These are phyloP conservation scores for Phaeosphaeriaceae sp. DNA, from an alignment of 2,329 filamentous ascomycete genomes.

Conservation along the genomic window DNA sequence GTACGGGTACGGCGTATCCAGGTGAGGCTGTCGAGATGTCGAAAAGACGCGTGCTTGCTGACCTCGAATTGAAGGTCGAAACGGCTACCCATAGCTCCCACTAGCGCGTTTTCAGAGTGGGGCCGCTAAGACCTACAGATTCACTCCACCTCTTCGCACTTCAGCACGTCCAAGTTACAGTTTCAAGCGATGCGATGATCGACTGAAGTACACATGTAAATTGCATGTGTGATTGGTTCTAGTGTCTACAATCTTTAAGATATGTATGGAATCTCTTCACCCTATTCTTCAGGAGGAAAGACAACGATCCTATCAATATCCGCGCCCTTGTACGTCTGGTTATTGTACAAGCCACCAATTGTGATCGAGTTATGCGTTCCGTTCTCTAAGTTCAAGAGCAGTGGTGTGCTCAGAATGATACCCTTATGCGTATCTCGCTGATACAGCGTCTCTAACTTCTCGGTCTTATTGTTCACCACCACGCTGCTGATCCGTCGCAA, in stretches of 20 bases:
- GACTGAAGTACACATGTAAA: too few relatives aligned
- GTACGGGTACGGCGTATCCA: not conserved
- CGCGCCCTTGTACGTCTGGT: constrained; percentile 63
- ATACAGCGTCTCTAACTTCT: constrained; percentile 59
- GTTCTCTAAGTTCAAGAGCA: constrained; percentile 61
- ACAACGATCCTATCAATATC: constrained; percentile 67
- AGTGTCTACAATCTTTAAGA: too few relatives aligned
- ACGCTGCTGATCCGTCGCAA: constrained; percentile 67
- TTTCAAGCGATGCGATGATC: too few relatives aligned
- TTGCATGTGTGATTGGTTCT: too few relatives aligned
- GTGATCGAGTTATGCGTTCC: constrained; percentile 66
- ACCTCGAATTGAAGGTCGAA: not conserved
- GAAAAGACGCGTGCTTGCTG: not conserved
- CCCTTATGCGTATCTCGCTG: constrained; percentile 67
- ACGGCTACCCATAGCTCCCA: not conserved
- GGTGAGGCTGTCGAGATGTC: not conserved
- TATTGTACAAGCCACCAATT: constrained; percentile 64
- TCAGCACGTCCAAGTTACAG: not conserved
- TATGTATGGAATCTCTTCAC: too few relatives aligned
- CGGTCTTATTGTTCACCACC: constrained; percentile 61
- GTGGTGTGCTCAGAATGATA: constrained; percentile 64
- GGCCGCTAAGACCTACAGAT: not conserved
- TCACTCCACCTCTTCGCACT: not conserved
- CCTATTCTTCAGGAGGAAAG: constrained; percentile 60
- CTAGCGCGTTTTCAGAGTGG: not conserved